A percentile compares a stretch with the other conserved stretches of the same genome.
These are phyloP conservation scores for Phytophthora multivora DNA, from an alignment of 352 stramenopile species.

Conservation along the genomic window DNA sequence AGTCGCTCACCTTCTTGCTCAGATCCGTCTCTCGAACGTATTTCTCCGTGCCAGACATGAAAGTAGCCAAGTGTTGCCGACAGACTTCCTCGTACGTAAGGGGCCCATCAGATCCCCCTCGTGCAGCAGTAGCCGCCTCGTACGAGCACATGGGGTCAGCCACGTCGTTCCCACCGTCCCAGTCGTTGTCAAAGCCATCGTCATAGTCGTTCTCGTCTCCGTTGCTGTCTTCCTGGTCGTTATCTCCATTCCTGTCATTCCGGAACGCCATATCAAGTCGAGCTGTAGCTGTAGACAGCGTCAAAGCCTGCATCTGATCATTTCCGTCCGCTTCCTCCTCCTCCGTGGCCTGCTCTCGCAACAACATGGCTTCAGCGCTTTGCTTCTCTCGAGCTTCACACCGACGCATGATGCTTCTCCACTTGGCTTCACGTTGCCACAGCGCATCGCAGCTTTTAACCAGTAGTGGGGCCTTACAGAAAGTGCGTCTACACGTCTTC, in stretches of 20 bases:
- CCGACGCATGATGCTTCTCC: conserved; percentile 58
- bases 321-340: conserved; percentile 48
- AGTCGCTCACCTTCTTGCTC: conserved; percentile 74
- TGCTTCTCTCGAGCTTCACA: conserved; percentile 54
- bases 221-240: conserved; percentile 41
- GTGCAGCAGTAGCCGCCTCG: conserved; percentile 6
- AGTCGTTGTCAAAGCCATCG: conserved; percentile 39
- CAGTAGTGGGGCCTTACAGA: conserved; percentile 57
- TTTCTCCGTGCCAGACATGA: conserved; percentile 82
- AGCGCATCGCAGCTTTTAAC: conserved; percentile 57
- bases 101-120: conserved; percentile 19
- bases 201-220: conserved; percentile 41
- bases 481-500: conserved; percentile 66
- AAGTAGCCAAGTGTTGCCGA: conserved; percentile 73
- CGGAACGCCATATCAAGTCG: conserved; percentile 50
- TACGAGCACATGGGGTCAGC: conserved; percentile 33
- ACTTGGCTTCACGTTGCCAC: conserved; percentile 75
- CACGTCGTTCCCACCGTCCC: conserved; percentile 24
- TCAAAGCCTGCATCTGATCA: conserved; percentile 54
- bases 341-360: conserved; percentile 71
- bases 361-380: conserved; percentile 66
- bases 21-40: conserved; percentile 77
- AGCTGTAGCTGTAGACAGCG: conserved; percentile 33
- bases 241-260: conserved; percentile 30
- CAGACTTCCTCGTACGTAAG: conserved; percentile 78